A percentile compares a stretch with the other conserved stretches of the same genome.
phyloP scores from a whole-genome alignment of 2,329 filamentous ascomycete species.

The Allantophomopsis cytisporea region DNA sequence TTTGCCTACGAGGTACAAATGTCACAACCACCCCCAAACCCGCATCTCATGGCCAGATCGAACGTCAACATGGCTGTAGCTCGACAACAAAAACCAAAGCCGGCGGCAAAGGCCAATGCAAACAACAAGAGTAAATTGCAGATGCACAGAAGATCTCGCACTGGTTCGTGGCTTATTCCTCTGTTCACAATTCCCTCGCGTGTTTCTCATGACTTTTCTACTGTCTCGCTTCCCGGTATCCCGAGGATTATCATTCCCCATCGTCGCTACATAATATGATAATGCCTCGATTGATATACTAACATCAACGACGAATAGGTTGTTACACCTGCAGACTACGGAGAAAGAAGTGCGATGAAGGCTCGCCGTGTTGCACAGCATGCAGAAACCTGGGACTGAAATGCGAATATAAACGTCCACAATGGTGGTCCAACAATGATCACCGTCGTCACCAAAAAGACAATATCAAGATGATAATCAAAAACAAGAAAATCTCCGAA shows the following conservation, averaged over 20 bases:
- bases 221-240: too few species aligned
- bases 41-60: conserved; percentile 22
- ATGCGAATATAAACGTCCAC: conserved; percentile 93
- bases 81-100: conserved; percentile 41
- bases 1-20: conserved; percentile 30
- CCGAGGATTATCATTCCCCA: conserved; percentile 11
- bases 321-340: conserved; percentile 57
- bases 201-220: too few species aligned
- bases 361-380: conserved; percentile 45
- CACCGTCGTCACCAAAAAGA: conserved; percentile 81
- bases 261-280: not conserved
- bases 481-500: conserved; percentile 87
- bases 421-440: conserved; percentile 96
- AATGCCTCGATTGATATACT: conserved; percentile 16
- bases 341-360: conserved; percentile 59
- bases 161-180: conserved; percentile 50
- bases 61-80: conserved; percentile 40
- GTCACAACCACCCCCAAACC: conserved; percentile 52
- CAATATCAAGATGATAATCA: conserved; percentile 92
- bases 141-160: conserved; percentile 88
- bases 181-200: not conserved
- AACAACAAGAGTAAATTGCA: conserved; percentile 60
- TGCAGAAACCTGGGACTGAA: conserved; percentile 61
- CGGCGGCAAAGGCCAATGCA: conserved; percentile 37
- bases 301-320: conserved; percentile 22